Evolutionary conservation across 2,329 filamentous ascomycete species (phyloP).

Genomic region (Amylocarpus encephaloides): DNA sequence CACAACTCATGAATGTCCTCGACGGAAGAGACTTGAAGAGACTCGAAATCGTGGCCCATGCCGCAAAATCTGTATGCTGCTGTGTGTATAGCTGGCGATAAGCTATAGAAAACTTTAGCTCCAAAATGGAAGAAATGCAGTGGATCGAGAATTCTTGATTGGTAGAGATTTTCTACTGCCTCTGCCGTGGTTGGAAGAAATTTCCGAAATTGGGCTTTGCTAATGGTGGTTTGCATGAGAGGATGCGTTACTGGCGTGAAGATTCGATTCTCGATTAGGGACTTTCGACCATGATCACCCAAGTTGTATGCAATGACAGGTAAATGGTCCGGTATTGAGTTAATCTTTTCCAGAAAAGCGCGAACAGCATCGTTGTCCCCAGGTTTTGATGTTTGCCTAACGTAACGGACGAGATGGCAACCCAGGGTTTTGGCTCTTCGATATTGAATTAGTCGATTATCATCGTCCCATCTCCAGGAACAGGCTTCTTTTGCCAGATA

Average conservation of each 20-base stretch:
- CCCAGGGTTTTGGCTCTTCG: slow-evolving; percentile 43
- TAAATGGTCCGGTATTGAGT: slow-evolving; percentile 23
- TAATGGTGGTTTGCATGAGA: slow-evolving; percentile 50
- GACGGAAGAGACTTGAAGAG: slow-evolving; percentile 55
- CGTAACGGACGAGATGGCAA: slow-evolving; percentile 51
- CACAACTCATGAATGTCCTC: slow-evolving; percentile 58
- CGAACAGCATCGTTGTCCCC: slow-evolving; percentile 42
- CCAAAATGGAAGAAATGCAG: slow-evolving; percentile 71
- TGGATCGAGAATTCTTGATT: slow-evolving; percentile 59
- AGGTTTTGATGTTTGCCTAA: slow-evolving; percentile 41
- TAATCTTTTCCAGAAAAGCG: slow-evolving; percentile 24
- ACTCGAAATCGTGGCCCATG: slow-evolving; percentile 62
- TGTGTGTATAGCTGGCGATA: slow-evolving; percentile 75
- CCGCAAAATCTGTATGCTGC: slow-evolving; percentile 60
- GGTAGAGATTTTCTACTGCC: slow-evolving; percentile 58
- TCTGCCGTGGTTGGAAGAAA: slow-evolving; percentile 48
- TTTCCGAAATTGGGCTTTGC: slow-evolving; percentile 26
- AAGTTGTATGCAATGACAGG: slow-evolving; percentile 48
- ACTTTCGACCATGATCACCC: slow-evolving; percentile 47
- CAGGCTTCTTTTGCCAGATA: slow-evolving; percentile 34
- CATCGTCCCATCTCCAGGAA: slow-evolving; percentile 41
- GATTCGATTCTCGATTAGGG: slow-evolving; percentile 50
- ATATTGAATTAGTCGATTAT: slow-evolving; percentile 43
- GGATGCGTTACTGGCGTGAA: slow-evolving; percentile 49
- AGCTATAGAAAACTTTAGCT: slow-evolving; percentile 63